A percentile compares a stretch with the other conserved stretches of the same genome.
These are phyloP conservation scores for Eutypa lata DNA, from an alignment of 2,329 filamentous ascomycete genomes.

Conservation along the genomic window DNA sequence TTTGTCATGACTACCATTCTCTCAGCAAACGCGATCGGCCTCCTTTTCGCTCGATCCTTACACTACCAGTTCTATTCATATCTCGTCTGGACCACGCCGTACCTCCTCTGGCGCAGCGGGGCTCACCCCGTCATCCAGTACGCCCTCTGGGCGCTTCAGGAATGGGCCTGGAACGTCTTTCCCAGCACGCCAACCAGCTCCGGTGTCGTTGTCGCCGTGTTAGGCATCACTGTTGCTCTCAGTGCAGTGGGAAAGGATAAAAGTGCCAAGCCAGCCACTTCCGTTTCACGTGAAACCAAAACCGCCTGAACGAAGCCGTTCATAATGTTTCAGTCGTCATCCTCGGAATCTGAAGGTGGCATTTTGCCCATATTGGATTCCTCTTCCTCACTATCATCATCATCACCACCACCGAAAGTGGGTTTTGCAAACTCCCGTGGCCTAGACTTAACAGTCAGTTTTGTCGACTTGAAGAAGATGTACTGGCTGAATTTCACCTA, in stretches of 20 bases:
- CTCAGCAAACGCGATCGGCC: constrained; percentile 71
- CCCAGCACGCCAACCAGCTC: constrained; percentile 67
- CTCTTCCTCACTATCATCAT: constrained; percentile 67
- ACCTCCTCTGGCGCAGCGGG: constrained; percentile 77
- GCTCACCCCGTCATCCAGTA: constrained; percentile 66
- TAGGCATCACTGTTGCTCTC: constrained; percentile 64
- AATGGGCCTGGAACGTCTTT: constrained; percentile 92
- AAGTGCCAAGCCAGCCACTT: constrained; percentile 8
- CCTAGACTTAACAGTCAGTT: constrained; percentile 45
- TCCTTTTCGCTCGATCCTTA: constrained; percentile 82
- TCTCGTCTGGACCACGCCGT: constrained; percentile 84
- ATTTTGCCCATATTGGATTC: constrained; percentile 80
- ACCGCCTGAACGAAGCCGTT: constrained; percentile 9
- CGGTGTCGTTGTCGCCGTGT: constrained; percentile 62
- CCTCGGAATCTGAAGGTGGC: constrained; percentile 78
- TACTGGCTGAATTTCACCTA: constrained; percentile 37
- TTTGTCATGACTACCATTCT: constrained; percentile 77
- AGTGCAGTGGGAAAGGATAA: constrained; percentile 44
- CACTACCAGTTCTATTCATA: constrained; percentile 97
- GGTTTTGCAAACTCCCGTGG: constrained; percentile 75
- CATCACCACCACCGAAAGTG: constrained; percentile 52
- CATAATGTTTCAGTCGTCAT: constrained; percentile 43
- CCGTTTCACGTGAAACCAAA: constrained; percentile 18
- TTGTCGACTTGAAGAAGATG: constrained; percentile 2
- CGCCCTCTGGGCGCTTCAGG: constrained; percentile 71